A percentile compares a stretch with the other conserved stretches of the same genome.
Evolutionary conservation across 495 filamentous ascomycete genomes (phyloP).

Genomic region (Aspergillus steynii): DNA sequence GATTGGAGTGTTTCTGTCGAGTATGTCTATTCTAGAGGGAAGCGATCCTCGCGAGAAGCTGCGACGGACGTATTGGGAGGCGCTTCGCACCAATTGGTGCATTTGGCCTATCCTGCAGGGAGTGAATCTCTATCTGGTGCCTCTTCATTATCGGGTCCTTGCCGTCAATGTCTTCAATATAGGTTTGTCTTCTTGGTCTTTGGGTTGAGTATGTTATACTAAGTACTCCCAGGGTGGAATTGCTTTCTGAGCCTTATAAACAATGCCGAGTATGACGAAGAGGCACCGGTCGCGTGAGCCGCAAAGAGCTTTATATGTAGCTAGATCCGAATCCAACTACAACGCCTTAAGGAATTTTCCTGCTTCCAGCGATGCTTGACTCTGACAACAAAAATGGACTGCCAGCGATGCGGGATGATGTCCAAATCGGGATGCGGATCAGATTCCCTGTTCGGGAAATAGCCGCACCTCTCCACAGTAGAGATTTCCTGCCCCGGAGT

Average conservation of each 20-base stretch:
- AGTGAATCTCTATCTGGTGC: conserved; percentile 78
- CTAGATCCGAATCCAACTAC: no score
- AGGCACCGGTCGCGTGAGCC: not conserved
- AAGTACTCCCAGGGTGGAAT: conserved; percentile 8
- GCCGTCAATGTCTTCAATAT: conserved; percentile 73
- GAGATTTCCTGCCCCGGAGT: no score
- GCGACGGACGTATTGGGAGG: conserved; percentile 56
- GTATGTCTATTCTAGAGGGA: conserved; percentile 77
- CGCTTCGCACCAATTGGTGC: conserved; percentile 73
- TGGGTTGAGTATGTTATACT: not conserved
- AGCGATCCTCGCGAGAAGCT: conserved; percentile 62
- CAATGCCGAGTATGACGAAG: conserved; percentile 7
- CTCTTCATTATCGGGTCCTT: conserved; percentile 71
- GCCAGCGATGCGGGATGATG: no score
- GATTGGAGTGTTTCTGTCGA: conserved; percentile 70
- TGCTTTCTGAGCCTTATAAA: conserved; percentile 13
- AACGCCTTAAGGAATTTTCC: no score
- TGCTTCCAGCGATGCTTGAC: no score
- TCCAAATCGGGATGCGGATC: no score
- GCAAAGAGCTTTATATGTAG: no score
- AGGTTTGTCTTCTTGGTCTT: conserved; percentile 32
- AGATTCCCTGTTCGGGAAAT: no score
- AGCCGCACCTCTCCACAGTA: no score
- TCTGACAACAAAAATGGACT: no score
- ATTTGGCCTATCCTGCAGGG: conserved; percentile 84